These are phyloP conservation scores for Ceratocystis cubensis DNA, from an alignment of 2,329 filamentous ascomycete species.

Conservation along the genomic window DNA sequence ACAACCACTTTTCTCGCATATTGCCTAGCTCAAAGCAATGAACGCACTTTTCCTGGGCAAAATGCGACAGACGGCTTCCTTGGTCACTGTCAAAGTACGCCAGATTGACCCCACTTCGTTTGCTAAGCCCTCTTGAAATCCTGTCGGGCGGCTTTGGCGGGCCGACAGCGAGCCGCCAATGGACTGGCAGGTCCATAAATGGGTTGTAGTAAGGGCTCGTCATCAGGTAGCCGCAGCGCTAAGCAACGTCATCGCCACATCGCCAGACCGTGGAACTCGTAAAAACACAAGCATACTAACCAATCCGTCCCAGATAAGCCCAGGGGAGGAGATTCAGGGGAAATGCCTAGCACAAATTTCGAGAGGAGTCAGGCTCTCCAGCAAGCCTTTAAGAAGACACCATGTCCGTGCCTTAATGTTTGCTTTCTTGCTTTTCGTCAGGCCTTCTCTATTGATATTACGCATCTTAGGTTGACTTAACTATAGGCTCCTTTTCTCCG, in stretches of 20 bases:
- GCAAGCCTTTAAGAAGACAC: neutral
- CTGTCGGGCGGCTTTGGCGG: neutral
- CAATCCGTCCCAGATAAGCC: neutral
- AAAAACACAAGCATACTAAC: neutral
- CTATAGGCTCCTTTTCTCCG: neutral
- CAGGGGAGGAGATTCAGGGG: neutral
- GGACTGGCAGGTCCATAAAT: neutral
- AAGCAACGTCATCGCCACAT: constrained; percentile 8
- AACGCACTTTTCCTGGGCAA: too few relatives aligned
- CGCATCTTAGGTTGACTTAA: neutral
- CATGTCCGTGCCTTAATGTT: neutral
- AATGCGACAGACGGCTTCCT: neutral
- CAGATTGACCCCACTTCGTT: neutral
- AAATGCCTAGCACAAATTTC: neutral
- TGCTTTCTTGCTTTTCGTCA: neutral
- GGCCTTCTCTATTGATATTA: too few relatives aligned
- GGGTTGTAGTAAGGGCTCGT: neutral
- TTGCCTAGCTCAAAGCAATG: neutral
- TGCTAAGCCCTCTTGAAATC: neutral
- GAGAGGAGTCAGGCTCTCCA: neutral
- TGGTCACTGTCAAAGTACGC: neutral
- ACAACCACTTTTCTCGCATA: neutral
- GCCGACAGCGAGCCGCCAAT: neutral
- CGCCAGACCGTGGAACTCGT: neutral
- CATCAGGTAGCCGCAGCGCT: neutral